Evolutionary conservation across 495 filamentous ascomycete genomes (phyloP).

Genomic region (Daldinia loculata): DNA sequence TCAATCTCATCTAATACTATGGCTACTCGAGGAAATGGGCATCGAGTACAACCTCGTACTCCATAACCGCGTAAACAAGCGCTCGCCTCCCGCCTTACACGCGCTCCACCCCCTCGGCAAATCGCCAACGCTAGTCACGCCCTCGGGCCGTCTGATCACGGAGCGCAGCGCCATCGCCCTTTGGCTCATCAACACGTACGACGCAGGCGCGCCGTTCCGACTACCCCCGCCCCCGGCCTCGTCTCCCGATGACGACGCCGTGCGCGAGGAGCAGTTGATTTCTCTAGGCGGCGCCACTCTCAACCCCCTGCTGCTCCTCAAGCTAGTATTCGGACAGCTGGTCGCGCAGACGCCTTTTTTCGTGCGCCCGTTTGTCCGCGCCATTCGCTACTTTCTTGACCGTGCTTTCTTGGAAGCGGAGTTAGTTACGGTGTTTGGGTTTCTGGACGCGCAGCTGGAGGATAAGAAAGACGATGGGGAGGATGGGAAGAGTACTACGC

Average conservation of each 20-base stretch:
- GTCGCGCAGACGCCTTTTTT: conserved; percentile 17
- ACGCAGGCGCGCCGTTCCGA: no score
- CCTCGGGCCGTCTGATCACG: conserved; percentile 35
- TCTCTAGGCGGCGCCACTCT: conserved; percentile 28
- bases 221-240: no score
- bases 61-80: conserved; percentile 37
- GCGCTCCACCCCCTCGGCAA: conserved; percentile 33
- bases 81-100: conserved; percentile 24
- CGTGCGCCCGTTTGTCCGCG: conserved; percentile 8
- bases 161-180: conserved; percentile 42
- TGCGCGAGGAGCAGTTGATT: conserved; percentile 17
- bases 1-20: conserved; percentile 47
- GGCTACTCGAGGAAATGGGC: conserved; percentile 51
- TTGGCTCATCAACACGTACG: conserved; percentile 2
- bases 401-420: conserved; percentile 25
- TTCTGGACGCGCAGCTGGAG: conserved; percentile 28
- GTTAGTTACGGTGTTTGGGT: conserved; percentile 6
- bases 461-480: background rate
- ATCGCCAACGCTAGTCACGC: conserved; percentile 41
- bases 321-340: conserved; percentile 10
- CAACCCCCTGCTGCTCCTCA: conserved; percentile 9
- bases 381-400: conserved; percentile 4
- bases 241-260: no score
- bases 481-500: background rate
- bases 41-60: conserved; percentile 49